Conservation (phyloP, 176 grass and related monocot genomes). For the Raddia guianensis region DNA sequence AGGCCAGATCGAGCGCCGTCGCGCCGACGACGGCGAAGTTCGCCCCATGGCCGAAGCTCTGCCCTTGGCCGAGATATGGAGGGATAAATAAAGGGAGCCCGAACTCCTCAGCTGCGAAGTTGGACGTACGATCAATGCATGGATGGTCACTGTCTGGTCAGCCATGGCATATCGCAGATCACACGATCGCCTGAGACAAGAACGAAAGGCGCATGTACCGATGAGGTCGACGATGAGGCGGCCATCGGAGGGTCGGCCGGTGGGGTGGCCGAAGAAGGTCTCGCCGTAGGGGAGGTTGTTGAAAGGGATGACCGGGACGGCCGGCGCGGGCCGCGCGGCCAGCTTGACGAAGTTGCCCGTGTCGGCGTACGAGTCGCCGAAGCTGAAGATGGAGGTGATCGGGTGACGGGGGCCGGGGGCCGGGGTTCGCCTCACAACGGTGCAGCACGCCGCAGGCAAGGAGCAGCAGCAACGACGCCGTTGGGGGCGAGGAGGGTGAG, state of each 20-base stretch:
- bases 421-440: constrained; percentile 4
- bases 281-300: constrained; percentile 41
- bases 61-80: constrained; percentile 17
- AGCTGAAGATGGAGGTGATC: constrained; percentile 56
- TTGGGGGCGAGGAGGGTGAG: neutral
- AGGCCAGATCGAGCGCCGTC: constrained; percentile 36
- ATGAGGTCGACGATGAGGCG: constrained; percentile 45
- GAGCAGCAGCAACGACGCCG: neutral
- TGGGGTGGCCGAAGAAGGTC: constrained; percentile 45
- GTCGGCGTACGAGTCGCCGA: constrained; percentile 68
- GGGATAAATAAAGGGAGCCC: constrained; percentile 25
- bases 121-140: too few species aligned
- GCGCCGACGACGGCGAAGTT: constrained; percentile 46
- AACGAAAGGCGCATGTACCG: neutral
- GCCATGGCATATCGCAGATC: too few species aligned
- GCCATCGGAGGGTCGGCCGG: constrained; percentile 37
- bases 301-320: constrained; percentile 17
- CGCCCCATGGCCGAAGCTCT: constrained; percentile 29
- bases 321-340: constrained; percentile 21
- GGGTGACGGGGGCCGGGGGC: neutral
- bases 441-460: constrained; percentile 4
- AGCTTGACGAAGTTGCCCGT: constrained; percentile 62
- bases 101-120: constrained; percentile 31
- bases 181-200: too few species aligned
- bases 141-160: too few species aligned